These are phyloP conservation scores for Lophiotrema nucula DNA, from an alignment of 495 filamentous ascomycete genomes.

Conservation along the genomic window DNA sequence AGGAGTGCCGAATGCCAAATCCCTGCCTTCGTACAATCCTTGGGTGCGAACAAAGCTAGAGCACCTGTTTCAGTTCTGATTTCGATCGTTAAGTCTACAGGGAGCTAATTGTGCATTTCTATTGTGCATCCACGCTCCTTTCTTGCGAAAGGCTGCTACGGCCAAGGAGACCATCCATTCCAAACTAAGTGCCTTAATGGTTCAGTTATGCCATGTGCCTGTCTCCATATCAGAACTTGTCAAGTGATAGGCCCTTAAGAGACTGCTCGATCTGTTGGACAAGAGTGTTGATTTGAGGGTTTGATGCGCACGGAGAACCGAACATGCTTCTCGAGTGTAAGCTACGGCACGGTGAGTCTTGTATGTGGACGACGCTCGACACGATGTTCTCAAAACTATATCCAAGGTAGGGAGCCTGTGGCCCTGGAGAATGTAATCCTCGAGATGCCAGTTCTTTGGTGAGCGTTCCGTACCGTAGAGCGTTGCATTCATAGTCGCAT, in stretches of 20 bases:
- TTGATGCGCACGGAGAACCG: not conserved
- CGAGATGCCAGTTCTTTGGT: not conserved
- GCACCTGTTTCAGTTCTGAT: no score
- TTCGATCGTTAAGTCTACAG: no score
- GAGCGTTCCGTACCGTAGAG: conserved; percentile 1
- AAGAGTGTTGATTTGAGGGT: not conserved
- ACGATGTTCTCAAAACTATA: conserved; percentile 3
- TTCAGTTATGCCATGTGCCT: no score
- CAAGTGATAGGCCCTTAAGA: not conserved
- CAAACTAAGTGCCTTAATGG: no score
- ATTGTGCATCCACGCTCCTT: no score
- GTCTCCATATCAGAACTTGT: not conserved
- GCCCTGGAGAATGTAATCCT: not conserved
- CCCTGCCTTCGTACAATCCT: no score
- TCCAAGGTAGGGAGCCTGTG: conserved; percentile 4
- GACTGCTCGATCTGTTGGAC: not conserved
- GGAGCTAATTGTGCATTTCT: no score
- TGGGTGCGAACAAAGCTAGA: no score
- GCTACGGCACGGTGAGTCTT: not conserved
- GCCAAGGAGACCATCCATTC: no score
- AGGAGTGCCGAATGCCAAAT: no score
- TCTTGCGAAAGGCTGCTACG: no score
- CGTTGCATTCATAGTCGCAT: conserved; percentile 3
- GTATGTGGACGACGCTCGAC: not conserved
- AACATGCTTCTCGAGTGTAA: not conserved